These are phyloP conservation scores for Neoboletus magnificus DNA, from an alignment of 768 basidiomycete species.

Conservation along the genomic window DNA sequence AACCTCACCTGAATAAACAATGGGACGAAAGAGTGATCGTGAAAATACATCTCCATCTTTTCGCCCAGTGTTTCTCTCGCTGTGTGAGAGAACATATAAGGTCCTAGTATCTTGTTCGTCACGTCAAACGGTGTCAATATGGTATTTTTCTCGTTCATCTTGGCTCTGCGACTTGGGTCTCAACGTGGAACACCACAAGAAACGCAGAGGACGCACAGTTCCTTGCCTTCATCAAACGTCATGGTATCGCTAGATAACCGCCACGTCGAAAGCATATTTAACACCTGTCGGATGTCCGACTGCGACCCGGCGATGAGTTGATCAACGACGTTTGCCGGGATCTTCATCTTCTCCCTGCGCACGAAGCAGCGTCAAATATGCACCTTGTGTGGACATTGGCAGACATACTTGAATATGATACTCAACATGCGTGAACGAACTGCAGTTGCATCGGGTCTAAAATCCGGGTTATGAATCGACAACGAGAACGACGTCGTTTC, in stretches of 20 bases:
- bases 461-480: background rate
- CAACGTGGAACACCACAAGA: background rate
- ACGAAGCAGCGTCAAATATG: background rate
- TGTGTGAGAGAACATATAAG: conserved; percentile 84
- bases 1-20: conserved; percentile 83
- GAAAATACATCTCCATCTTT: conserved; percentile 96
- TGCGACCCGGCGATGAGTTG: conserved; percentile 86
- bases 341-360: conserved; percentile 83
- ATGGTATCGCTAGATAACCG: conserved; percentile 77
- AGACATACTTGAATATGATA: conserved; percentile 81
- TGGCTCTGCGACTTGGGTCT: conserved; percentile 49
- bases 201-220: conserved; percentile 55
- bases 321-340: conserved; percentile 89
- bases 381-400: background rate
- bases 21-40: conserved; percentile 92
- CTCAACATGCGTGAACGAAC: conserved; percentile 86
- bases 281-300: conserved; percentile 94
- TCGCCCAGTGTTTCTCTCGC: conserved; percentile 79
- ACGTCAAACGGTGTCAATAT: conserved; percentile 92
- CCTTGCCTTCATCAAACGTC: conserved; percentile 89
- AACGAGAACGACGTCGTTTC: background rate
- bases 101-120: conserved; percentile 84
- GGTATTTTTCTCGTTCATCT: conserved; percentile 89
- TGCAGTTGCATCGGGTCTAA: conserved; percentile 70
- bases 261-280: conserved; percentile 99